Evolutionary conservation across 257 asterid species (phyloP), one percentile per base, ranked within the genome.

Genomic region (Capsicum pubescens): DNA sequence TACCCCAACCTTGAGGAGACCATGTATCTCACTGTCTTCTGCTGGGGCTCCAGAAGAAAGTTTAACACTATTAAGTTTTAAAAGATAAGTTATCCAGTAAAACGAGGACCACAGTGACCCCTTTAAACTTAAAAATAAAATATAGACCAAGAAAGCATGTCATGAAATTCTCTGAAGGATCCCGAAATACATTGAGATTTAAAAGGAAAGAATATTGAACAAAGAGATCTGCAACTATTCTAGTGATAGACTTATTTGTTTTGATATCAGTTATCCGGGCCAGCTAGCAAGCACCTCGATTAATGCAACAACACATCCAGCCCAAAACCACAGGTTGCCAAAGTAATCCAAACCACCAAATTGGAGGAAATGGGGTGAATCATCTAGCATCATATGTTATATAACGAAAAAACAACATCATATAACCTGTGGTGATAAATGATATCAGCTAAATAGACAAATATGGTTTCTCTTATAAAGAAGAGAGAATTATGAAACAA

Each of bases 141-240:
- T 71, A 71, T 71, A 71, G 57, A 36, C 79, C 57, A 44, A n/a
- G 55, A 71, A n/a, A 71, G 36, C 57, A 44, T 71, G 79, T 14
- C 55, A 71, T 71, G 79, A 70, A 44, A 63, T n/a, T 44, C 32
- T 17, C 57, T 46, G 35, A 19, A 42, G 26, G n/a, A 17, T 46
- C 35, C 79, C 12, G 21, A 44, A 21, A 71, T 44, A 44, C 6
- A 50, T 15, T 71, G 12, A 44, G 8, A 44, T 70, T 17, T 42
- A 70, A 44, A 70, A 70, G 57, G 26, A 70, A 17, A 44, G 32
- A 44, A 70, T 42, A 9, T 70, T 70, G 17, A 39, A 44, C 17
- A 16, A 71, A 10, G 79, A 44, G 57, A 71, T 71, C 57, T 6
- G 32, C n/a, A 71, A 44, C 16, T 71, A 48, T 44, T 71, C 57